These are phyloP conservation scores for Gracilaria domingensis DNA, from an alignment of 23 red algal genomes.

Conservation along the genomic window DNA sequence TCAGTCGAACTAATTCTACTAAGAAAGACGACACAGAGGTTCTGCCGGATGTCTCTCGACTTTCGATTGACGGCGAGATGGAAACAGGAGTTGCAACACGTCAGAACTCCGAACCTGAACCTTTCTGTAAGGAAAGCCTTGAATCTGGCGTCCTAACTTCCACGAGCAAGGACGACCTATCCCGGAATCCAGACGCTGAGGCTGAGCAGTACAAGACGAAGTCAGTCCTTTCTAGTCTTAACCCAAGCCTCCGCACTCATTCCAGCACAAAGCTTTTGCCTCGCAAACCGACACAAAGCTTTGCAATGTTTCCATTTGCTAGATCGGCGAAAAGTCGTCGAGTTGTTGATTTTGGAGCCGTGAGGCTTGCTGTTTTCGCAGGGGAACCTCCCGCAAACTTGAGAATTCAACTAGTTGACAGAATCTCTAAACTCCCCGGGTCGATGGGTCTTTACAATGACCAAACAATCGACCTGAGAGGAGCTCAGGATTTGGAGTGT, in stretches of 20 bases:
- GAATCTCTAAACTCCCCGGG: constrained; percentile 27
- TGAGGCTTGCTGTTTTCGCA: constrained; percentile 49
- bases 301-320: neutral
- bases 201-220: neutral
- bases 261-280: neutral
- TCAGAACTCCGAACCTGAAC: neutral
- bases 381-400: constrained; percentile 33
- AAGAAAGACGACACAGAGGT: neutral
- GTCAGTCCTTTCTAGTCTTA: neutral
- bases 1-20: neutral
- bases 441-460: constrained; percentile 29
- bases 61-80: neutral
- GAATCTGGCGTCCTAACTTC: neutral
- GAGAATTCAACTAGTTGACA: constrained; percentile 44
- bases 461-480: neutral
- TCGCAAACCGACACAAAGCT: neutral
- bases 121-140: neutral
- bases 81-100: neutral
- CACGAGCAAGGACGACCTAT: constrained; percentile 5
- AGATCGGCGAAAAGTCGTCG: neutral
- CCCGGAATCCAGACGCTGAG: neutral
- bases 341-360: constrained; percentile 38
- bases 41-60: neutral
- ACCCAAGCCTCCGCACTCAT: neutral
- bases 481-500: neutral